These are phyloP conservation scores for Cyanodermella asteris DNA, from an alignment of 2,329 filamentous ascomycete genomes.

Conservation along the genomic window DNA sequence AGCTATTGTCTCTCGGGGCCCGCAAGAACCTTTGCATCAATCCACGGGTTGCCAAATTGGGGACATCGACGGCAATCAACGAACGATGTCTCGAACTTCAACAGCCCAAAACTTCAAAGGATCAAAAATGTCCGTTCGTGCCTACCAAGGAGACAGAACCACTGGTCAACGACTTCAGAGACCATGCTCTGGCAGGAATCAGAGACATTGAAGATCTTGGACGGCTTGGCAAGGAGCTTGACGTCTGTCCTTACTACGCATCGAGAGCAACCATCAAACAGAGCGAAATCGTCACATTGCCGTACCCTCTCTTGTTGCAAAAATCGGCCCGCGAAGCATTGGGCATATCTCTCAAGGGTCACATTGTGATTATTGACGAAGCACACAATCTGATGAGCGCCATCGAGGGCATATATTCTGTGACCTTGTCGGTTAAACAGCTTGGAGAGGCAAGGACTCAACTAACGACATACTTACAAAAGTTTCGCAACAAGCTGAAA, in stretches of 20 bases:
- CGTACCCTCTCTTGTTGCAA: constrained; percentile 78
- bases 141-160: constrained; percentile 55
- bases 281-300: constrained; percentile 76
- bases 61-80: constrained; percentile 60
- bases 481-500: constrained; percentile 71
- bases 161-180: constrained; percentile 59
- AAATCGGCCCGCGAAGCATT: constrained; percentile 71
- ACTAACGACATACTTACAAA: constrained; percentile 61
- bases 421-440: constrained; percentile 51
- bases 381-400: constrained; percentile 97
- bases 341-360: constrained; percentile 63
- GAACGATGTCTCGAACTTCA: constrained; percentile 83
- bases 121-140: constrained; percentile 53
- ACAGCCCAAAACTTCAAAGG: constrained; percentile 38
- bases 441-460: constrained; percentile 51
- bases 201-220: constrained; percentile 87
- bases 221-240: constrained; percentile 51
- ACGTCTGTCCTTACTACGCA: constrained; percentile 91
- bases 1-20: constrained; percentile 65
- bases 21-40: constrained; percentile 85
- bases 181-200: constrained; percentile 61
- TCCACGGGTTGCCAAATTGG: constrained; percentile 49
- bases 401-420: constrained; percentile 66
- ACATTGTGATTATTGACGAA: constrained; percentile 90
- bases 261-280: constrained; percentile 62